Percentiles rank a stretch among this genome's conserved stretches.
Evolutionary conservation across 2,329 filamentous ascomycete species (phyloP).

Genomic region (Metarhizium guizhouense): DNA sequence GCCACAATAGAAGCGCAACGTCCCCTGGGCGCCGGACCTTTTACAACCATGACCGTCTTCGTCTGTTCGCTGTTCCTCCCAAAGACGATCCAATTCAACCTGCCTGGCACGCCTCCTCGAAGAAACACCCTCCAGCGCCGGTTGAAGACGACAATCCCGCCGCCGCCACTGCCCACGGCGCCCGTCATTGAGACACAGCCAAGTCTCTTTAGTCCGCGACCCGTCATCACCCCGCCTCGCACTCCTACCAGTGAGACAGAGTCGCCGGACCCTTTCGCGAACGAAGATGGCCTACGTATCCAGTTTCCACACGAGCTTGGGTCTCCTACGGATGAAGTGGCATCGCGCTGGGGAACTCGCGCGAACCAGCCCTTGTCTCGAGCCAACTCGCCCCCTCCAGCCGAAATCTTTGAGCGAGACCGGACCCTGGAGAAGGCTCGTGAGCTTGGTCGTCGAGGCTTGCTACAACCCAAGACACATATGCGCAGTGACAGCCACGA

Average conservation of each 20-base stretch:
- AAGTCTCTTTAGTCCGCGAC: constrained; percentile 42
- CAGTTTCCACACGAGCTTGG: constrained; percentile 45
- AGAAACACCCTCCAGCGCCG: constrained; percentile 21
- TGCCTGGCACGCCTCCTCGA: constrained; percentile 44
- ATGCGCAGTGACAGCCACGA: constrained; percentile 56
- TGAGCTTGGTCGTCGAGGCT: constrained; percentile 47
- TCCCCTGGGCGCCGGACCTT: background rate
- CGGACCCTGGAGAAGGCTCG: constrained; percentile 48
- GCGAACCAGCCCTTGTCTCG: constrained; percentile 72
- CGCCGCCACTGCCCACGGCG: constrained; percentile 15
- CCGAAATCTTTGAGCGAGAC: constrained; percentile 63
- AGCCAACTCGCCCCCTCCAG: constrained; percentile 64
- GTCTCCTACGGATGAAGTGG: constrained; percentile 64
- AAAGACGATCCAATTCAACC: constrained; percentile 82
- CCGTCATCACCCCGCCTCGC: constrained; percentile 44
- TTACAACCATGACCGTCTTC: constrained; percentile 30
- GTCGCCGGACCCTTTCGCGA: constrained; percentile 41
- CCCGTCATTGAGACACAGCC: constrained; percentile 30
- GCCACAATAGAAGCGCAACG: background rate
- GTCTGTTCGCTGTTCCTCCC: constrained; percentile 60
- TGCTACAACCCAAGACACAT: constrained; percentile 44
- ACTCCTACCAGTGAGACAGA: constrained; percentile 42
- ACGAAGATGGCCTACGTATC: constrained; percentile 49
- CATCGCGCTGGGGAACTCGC: constrained; percentile 67
- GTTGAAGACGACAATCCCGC: constrained; percentile 18